Base-by-base conservation (phyloP, 306 rosid genomes). In the Spatholobus suberectus region DNA sequence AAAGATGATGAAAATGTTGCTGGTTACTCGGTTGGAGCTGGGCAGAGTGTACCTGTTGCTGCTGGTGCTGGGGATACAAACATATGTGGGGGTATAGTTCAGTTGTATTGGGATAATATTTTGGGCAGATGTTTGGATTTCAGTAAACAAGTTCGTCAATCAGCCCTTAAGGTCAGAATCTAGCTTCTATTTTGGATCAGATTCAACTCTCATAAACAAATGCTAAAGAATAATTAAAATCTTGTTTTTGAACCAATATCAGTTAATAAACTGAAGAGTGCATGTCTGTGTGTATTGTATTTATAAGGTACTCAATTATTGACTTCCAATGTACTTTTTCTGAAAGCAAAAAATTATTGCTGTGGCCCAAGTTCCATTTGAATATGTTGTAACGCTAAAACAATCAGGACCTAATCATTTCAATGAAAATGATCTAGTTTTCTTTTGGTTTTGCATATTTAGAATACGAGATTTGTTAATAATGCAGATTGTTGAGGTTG, bases 11-110 rank as follows among this genome's bases (percentile, higher is more conserved):
- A 88, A 41, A 83, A 83, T 67, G 87, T 62, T 69, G 85, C 85
- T 65, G 70, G 86, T 46, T 76, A 58, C 82, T 57, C 94, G 51
- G 89, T 80, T 34, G 94, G 91, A 85, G 93, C 89, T 51, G 92
- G 89, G 76, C 86, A 90, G 66, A 87, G 80, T 78, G 99, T 96
- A 58, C 97, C 99, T 52, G 99, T 94, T 86, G 99, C 99, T 90
- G 98, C 98, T 0, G 99, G 99, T 71, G 99, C 99, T 2, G 99
- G 99, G 71, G 99, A 96, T 89, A 96, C 99, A 66, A 96, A 96
- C 90, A 94, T 96, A 32, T 96, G 99, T 20, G 99, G 99, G 71
- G 99, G 99, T 80, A 94, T 96, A 81, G 84, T 96, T 89, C 99
- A 96, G 86, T 81, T 96, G 83, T 94, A 92, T 81, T 96, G 99